These are phyloP conservation scores for Syncephalastrum monosporum DNA, from an alignment of 371 early-diverging fungal species.

Conservation along the genomic window DNA sequence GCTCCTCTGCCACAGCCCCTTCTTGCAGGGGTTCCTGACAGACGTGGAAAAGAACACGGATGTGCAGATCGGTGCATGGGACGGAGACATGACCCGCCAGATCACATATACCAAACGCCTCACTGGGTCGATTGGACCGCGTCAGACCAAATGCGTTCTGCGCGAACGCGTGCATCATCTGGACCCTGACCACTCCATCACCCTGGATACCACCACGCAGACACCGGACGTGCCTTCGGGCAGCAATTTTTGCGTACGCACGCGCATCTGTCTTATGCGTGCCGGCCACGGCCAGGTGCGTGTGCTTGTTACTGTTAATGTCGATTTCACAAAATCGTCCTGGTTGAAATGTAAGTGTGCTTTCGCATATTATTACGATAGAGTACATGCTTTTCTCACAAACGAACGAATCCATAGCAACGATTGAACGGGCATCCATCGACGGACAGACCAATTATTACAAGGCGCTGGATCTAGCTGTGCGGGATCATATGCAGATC, in stretches of 20 bases:
- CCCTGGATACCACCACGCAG: conserved; percentile 57
- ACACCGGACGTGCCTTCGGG: conserved; percentile 90
- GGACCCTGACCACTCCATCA: conserved; percentile 56
- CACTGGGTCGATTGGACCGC: conserved; percentile 55
- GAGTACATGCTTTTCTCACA: background rate
- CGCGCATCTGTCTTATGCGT: conserved; percentile 80
- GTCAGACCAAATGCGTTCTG: conserved; percentile 62
- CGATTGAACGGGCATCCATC: conserved; percentile 62
- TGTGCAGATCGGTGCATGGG: conserved; percentile 10
- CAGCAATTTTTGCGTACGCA: conserved; percentile 71
- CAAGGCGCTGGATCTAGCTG: conserved; percentile 48
- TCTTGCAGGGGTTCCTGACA: conserved; percentile 32
- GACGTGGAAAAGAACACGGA: conserved; percentile 43
- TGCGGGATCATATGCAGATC: conserved; percentile 20
- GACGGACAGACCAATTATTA: conserved; percentile 65
- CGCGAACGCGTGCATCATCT: conserved; percentile 56
- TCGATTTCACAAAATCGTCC: conserved; percentile 72
- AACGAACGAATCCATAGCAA: conserved; percentile 15
- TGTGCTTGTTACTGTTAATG: conserved; percentile 62
- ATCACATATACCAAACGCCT: background rate
- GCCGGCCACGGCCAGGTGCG: conserved; percentile 57
- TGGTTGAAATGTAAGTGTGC: conserved; percentile 69
- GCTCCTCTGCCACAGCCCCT: conserved; percentile 38
- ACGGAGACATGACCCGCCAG: background rate
- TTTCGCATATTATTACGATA: background rate